phyloP scores from a whole-genome alignment of 2,329 filamentous ascomycete genomes.

The Ilyonectria robusta region DNA sequence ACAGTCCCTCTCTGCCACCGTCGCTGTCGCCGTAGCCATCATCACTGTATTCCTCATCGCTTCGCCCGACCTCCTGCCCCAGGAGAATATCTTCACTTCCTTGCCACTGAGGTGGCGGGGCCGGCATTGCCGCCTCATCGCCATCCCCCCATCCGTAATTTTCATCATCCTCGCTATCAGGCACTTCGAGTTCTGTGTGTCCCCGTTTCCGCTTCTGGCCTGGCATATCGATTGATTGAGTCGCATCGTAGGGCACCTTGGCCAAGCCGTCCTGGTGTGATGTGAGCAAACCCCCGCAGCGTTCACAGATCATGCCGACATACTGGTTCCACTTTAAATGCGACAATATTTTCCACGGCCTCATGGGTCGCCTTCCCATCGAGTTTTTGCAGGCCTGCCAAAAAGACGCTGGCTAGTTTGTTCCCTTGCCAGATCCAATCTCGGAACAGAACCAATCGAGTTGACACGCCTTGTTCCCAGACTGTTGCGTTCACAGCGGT shows the following conservation, averaged over 20 bases:
- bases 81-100: slow-evolving; percentile 76
- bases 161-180: slow-evolving; percentile 76
- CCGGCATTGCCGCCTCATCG: slow-evolving; percentile 73
- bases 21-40: slow-evolving; percentile 37
- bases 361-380: slow-evolving; percentile 65
- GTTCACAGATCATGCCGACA: slow-evolving; percentile 38
- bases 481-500: slow-evolving; percentile 81
- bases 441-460: slow-evolving; percentile 82
- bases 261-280: slow-evolving; percentile 59
- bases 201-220: slow-evolving; percentile 74
- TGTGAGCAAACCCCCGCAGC: slow-evolving; percentile 42
- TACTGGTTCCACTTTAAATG: slow-evolving; percentile 66
- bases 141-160: slow-evolving; percentile 81
- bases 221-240: slow-evolving; percentile 52
- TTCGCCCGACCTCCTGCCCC: slow-evolving; percentile 60
- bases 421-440: slow-evolving; percentile 75
- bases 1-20: slow-evolving; percentile 35
- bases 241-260: slow-evolving; percentile 58
- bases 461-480: slow-evolving; percentile 86
- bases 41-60: slow-evolving; percentile 51
- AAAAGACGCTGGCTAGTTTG: slow-evolving; percentile 64
- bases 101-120: slow-evolving; percentile 76
- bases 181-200: slow-evolving; percentile 71
- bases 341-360: slow-evolving; percentile 60
- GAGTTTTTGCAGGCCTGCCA: slow-evolving; percentile 76